A percentile compares a stretch with the other conserved stretches of the same genome.
phyloP scores from a whole-genome alignment of 2,329 filamentous ascomycete genomes.

The Leptosphaerulina australis region DNA sequence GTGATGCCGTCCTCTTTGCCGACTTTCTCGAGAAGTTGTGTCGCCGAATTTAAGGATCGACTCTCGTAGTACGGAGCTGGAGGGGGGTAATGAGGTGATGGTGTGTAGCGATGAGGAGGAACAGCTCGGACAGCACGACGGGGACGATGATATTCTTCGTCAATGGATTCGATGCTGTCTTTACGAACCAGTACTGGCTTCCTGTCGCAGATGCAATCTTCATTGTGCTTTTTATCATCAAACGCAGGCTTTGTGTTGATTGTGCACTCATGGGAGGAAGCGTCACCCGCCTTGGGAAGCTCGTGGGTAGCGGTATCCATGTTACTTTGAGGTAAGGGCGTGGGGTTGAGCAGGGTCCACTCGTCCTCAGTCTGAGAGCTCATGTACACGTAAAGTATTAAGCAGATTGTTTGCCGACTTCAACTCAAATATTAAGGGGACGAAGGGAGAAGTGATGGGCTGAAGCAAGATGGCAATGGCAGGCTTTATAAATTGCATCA shows the following conservation, averaged over 20 bases:
- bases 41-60: conserved; percentile 20
- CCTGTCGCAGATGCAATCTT: conserved; percentile 10
- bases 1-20: conserved; percentile 26
- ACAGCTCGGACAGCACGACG: conserved; percentile 15
- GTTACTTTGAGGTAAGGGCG: neutral
- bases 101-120: conserved; percentile 12
- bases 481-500: neutral
- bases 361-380: conserved; percentile 25
- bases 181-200: conserved; percentile 14
- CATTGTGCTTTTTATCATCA: conserved; percentile 1
- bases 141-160: conserved; percentile 11
- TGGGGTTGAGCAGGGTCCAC: conserved; percentile 27
- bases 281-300: conserved; percentile 8
- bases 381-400: conserved; percentile 20
- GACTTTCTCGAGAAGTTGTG: conserved; percentile 23
- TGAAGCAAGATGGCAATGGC: neutral
- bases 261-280: neutral
- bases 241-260: neutral
- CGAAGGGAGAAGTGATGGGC: neutral
- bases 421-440: neutral
- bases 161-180: conserved; percentile 19
- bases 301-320: conserved; percentile 21
- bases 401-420: neutral
- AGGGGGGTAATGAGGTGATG: conserved; percentile 11
- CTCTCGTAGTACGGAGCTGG: neutral